Conservation (phyloP, 2,329 filamentous ascomycete genomes). For the Exutisphaerella laricina region DNA sequence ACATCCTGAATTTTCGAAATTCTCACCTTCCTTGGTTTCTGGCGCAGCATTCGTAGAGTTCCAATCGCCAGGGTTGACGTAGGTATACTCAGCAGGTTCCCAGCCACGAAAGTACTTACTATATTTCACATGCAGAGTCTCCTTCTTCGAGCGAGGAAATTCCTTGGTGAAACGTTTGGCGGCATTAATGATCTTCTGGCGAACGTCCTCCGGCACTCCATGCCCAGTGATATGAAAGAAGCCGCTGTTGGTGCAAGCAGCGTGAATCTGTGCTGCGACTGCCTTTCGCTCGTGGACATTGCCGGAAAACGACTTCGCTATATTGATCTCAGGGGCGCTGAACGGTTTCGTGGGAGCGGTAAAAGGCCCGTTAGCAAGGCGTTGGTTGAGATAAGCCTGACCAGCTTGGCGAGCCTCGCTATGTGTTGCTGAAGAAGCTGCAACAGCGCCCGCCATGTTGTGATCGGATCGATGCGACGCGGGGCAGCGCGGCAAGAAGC, state of each 20-base stretch:
- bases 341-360: slow-evolving; percentile 22
- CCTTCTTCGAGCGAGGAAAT: slow-evolving; percentile 33
- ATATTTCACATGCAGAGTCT: slow-evolving; percentile 37
- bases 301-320: slow-evolving; percentile 34
- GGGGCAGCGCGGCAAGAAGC: neutral
- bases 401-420: slow-evolving; percentile 33
- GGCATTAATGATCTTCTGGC: slow-evolving; percentile 33
- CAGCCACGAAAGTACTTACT: slow-evolving; percentile 39
- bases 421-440: slow-evolving; percentile 18
- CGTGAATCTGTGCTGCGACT: slow-evolving; percentile 36
- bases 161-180: slow-evolving; percentile 36
- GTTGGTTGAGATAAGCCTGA: slow-evolving; percentile 33
- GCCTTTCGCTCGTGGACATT: slow-evolving; percentile 31
- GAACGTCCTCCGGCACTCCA: slow-evolving; percentile 27
- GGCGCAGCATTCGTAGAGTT: slow-evolving; percentile 20
- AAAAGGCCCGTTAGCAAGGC: slow-evolving; percentile 25
- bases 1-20: no score
- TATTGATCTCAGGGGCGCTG: slow-evolving; percentile 36
- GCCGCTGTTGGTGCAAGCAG: slow-evolving; percentile 37
- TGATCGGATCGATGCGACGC: neutral
- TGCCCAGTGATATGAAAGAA: slow-evolving; percentile 41
- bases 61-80: slow-evolving; percentile 35
- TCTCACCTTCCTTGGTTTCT: slow-evolving; percentile 42
- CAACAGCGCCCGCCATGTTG: slow-evolving; percentile 10
- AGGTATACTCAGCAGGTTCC: slow-evolving; percentile 39